Evolutionary conservation across 2,329 filamentous ascomycete species (phyloP), one percentile per base, ranked within the genome.

Genomic region (Gaeumannomyces sp.): DNA sequence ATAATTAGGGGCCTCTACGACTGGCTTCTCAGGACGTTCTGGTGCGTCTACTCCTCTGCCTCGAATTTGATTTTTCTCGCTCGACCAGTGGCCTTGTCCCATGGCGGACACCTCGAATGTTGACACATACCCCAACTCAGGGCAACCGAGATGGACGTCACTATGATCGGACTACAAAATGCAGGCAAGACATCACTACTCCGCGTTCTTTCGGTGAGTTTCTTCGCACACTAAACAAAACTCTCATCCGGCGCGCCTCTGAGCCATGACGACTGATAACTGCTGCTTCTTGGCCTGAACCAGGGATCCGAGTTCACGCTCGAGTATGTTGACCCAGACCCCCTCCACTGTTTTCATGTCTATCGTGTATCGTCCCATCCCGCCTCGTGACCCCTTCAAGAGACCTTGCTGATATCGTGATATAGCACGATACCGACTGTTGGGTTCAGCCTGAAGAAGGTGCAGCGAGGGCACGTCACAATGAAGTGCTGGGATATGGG

Each of bases 101-200:
- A 25, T 25, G 7, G 14, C 19, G 45, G n/a, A 25, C 22, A 25
- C 10, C 22, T 53, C n/a, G 45, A 25, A 25, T 53, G 45, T 25
- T 65, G 8, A 62, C 59, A 19, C 38, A 35, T 33, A 31, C 45
- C 14, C 29, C 22, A 67, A 53, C 8, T 2, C 70, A 97, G 94
- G 95, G 93, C 94, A 71, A 96, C 93, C 70, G 95, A 99, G 82
- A 97, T 99, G 93, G 95, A 99, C 80, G 94, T 99, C 76, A 98
- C 95, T 71, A 96, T 99, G 90, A 94, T 99, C 76, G 95, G 95
- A 29, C 81, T 99, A 75, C 95, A 99, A 76, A 98, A 98, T 80
- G 95, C 95, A 66, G 95, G 95, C 74, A 99, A 99, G 81, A 98
- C 95, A 56, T 98, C 94, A 68, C 79, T 99, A 74, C 83, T 99